These are phyloP conservation scores for Ganoderma boninense DNA, from an alignment of 1,284 basidiomycete genomes.

Conservation along the genomic window DNA sequence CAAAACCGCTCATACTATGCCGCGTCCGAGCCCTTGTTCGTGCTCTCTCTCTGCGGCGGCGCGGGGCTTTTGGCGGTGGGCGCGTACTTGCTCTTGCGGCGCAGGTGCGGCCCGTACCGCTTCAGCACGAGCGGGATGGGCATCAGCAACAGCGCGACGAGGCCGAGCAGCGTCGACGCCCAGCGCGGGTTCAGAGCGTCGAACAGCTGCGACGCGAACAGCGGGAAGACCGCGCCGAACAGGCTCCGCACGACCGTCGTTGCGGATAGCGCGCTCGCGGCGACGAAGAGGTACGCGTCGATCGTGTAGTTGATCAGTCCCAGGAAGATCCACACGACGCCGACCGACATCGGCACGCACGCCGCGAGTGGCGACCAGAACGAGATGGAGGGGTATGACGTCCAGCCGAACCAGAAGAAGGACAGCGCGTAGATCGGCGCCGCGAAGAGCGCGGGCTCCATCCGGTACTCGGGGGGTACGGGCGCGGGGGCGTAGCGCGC, in stretches of 20 bases:
- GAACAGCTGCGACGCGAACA: conserved; percentile 50
- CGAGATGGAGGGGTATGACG: conserved; percentile 43
- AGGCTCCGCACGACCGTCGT: conserved; percentile 47
- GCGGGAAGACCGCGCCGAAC: conserved; percentile 49
- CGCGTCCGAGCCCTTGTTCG: conserved; percentile 6
- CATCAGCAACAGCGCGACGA: conserved; percentile 42
- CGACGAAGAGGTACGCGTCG: conserved; percentile 49
- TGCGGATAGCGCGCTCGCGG: conserved; percentile 48
- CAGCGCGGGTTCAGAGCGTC: conserved; percentile 45
- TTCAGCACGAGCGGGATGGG: conserved; percentile 47
- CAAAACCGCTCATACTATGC: background rate
- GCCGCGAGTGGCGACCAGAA: conserved; percentile 45
- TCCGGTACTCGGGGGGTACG: conserved; percentile 56
- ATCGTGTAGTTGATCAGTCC: conserved; percentile 49
- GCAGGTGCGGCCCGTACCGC: conserved; percentile 36
- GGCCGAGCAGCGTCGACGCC: conserved; percentile 46
- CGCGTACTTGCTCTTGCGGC: conserved; percentile 42
- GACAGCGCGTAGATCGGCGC: conserved; percentile 52
- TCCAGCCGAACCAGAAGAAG: conserved; percentile 59
- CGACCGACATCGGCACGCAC: conserved; percentile 40
- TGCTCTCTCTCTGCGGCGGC: background rate
- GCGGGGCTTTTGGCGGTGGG: conserved; percentile 31
- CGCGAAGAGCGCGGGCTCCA: conserved; percentile 51
- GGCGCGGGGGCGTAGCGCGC: conserved; percentile 47
- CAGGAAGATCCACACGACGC: conserved; percentile 44